Evolutionary conservation across 768 basidiomycete species (phyloP).

Genomic region (Thelephora aurantiotincta): DNA sequence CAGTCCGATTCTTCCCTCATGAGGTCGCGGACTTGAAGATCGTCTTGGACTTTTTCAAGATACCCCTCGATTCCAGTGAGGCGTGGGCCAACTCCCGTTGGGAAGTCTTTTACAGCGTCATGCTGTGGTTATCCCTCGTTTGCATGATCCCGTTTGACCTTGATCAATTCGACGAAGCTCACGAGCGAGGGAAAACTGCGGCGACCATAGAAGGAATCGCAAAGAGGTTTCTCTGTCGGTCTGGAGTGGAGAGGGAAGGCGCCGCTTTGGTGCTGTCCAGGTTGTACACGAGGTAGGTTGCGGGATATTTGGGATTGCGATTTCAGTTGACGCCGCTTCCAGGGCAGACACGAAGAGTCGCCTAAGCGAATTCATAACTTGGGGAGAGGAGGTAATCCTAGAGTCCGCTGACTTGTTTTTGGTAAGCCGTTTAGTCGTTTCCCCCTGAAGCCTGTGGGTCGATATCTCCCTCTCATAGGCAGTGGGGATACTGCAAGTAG

Average conservation of each 20-base stretch:
- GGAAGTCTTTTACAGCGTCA: constrained; percentile 69
- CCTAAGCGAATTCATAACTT: constrained; percentile 39
- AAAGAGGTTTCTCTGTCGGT: constrained; percentile 40
- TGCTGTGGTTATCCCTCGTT: constrained; percentile 91
- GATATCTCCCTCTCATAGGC: constrained; percentile 24
- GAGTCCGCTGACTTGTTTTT: constrained; percentile 30
- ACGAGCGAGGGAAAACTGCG: constrained; percentile 39
- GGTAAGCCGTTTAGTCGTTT: constrained; percentile 23
- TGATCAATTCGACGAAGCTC: constrained; percentile 62
- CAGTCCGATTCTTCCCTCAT: constrained; percentile 92
- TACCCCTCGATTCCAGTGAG: constrained; percentile 23
- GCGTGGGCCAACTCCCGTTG: constrained; percentile 38
- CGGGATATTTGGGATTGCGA: no score
- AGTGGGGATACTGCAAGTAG: constrained; percentile 52
- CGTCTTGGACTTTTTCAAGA: constrained; percentile 49
- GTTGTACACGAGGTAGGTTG: constrained; percentile 60
- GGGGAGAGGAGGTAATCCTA: constrained; percentile 26
- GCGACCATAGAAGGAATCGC: constrained; percentile 40
- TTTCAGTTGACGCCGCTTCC: constrained; percentile 8
- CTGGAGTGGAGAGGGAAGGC: constrained; percentile 78
- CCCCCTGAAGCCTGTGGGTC: not conserved
- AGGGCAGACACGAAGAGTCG: constrained; percentile 45
- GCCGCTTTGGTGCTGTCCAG: constrained; percentile 72
- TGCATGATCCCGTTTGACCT: constrained; percentile 91
- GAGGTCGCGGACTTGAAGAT: constrained; percentile 71